A percentile compares a stretch with the other conserved stretches of the same genome.
phyloP scores from a whole-genome alignment of 345 rosid species.

The Firmiana major region DNA sequence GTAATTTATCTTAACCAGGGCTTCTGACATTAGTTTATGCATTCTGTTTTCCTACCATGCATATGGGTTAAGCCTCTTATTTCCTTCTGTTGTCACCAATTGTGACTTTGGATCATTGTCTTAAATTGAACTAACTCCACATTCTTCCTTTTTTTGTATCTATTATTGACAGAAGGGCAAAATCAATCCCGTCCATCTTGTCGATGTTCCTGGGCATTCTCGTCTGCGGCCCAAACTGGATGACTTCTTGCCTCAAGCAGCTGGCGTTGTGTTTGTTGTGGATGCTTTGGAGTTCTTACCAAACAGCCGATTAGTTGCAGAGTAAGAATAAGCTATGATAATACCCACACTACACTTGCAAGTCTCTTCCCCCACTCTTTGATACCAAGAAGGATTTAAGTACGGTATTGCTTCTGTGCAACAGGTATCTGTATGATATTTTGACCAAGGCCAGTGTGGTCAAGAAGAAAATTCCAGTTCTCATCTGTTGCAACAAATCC shows the following conservation, averaged over 20 bases:
- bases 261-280: conserved; percentile 81
- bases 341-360: conserved; percentile 3
- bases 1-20: conserved; percentile 29
- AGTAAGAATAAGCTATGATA: conserved; percentile 42
- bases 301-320: conserved; percentile 67
- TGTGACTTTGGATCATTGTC: background rate
- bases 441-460: conserved; percentile 73
- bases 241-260: conserved; percentile 75
- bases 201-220: conserved; percentile 95
- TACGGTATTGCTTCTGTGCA: conserved; percentile 14
- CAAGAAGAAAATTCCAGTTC: conserved; percentile 70
- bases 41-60: background rate
- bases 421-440: conserved; percentile 84
- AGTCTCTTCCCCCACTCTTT: background rate
- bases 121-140: background rate
- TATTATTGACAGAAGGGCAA: conserved; percentile 55
- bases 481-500: conserved; percentile 82
- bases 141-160: background rate
- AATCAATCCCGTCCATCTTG: conserved; percentile 69
- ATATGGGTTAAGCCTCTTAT: background rate
- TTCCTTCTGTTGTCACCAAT: background rate
- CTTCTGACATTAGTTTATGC: conserved; percentile 1
- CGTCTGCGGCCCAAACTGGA: conserved; percentile 82
- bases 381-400: conserved; percentile 7
- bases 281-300: conserved; percentile 91